These are phyloP conservation scores for Metschnikowia anglica DNA, from an alignment of 805 yeast genomes.

Conservation along the genomic window DNA sequence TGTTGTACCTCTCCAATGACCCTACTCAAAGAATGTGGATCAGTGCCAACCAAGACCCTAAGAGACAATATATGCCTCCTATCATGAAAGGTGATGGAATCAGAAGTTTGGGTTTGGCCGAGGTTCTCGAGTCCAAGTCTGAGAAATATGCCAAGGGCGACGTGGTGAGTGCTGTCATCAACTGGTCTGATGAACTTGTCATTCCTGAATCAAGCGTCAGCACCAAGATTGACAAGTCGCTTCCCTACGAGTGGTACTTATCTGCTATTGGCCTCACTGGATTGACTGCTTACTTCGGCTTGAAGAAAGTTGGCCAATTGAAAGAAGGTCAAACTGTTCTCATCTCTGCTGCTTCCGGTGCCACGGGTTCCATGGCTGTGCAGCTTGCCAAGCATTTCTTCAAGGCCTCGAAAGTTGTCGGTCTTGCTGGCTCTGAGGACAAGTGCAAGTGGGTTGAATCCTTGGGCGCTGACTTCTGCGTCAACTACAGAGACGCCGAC, in stretches of 20 bases:
- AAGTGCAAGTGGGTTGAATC: constrained; percentile 55
- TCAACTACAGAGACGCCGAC: constrained; percentile 51
- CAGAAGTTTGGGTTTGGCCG: constrained; percentile 46
- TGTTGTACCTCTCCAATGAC: constrained; percentile 52
- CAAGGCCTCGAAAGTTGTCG: constrained; percentile 57
- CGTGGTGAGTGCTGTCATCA: constrained; percentile 35
- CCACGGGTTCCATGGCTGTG: constrained; percentile 61
- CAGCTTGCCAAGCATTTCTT: constrained; percentile 55
- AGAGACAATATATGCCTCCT: constrained; percentile 37
- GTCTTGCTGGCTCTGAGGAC: constrained; percentile 59
- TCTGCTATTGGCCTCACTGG: constrained; percentile 57
- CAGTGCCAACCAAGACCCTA: constrained; percentile 31
- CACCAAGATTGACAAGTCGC: constrained; percentile 29
- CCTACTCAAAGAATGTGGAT: constrained; percentile 66
- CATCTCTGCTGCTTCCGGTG: constrained; percentile 71
- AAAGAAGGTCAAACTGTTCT: background rate
- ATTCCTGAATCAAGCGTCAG: constrained; percentile 27
- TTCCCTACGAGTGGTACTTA: constrained; percentile 45
- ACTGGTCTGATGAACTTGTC: constrained; percentile 51
- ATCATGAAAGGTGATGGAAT: constrained; percentile 46
- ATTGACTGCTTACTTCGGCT: constrained; percentile 59
- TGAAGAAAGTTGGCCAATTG: constrained; percentile 45
- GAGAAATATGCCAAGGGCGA: constrained; percentile 45
- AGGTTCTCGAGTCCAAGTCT: constrained; percentile 49
- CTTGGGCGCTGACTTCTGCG: constrained; percentile 52